Conservation (phyloP, 208 protist species). For the Leishmania amazonensis region DNA sequence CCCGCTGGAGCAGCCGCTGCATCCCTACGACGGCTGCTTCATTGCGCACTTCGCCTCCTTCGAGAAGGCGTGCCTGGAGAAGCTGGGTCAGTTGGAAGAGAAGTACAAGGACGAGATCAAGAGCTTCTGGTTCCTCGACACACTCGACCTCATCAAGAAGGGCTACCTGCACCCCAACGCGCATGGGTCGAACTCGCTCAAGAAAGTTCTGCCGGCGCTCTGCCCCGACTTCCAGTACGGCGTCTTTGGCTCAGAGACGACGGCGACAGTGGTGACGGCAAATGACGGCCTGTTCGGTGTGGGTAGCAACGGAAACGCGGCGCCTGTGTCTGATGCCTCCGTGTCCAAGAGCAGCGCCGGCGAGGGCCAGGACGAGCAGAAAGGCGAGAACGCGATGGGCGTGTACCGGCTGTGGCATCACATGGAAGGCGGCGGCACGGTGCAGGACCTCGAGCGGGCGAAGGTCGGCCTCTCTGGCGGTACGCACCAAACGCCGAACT, state of each 20-base stretch:
- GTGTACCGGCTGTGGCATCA: slow-evolving; percentile 90
- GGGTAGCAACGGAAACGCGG: neutral
- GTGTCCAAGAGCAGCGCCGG: neutral
- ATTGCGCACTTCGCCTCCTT: slow-evolving; percentile 90
- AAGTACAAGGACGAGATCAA: slow-evolving; percentile 80
- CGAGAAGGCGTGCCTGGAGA: slow-evolving; percentile 89
- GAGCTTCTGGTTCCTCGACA: slow-evolving; percentile 88
- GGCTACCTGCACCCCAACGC: slow-evolving; percentile 82
- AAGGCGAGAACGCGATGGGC: slow-evolving; percentile 91
- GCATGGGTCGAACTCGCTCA: slow-evolving; percentile 87
- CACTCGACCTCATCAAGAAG: slow-evolving; percentile 83
- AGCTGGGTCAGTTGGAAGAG: slow-evolving; percentile 77
- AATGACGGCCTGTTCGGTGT: neutral
- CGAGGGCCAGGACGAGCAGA: slow-evolving; percentile 56
- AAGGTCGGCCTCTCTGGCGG: neutral
- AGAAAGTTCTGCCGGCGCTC: slow-evolving; percentile 89
- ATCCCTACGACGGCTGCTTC: slow-evolving; percentile 86
- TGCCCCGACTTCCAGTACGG: slow-evolving; percentile 89
- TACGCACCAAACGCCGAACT: neutral
- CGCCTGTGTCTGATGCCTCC: neutral
- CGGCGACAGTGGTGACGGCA: slow-evolving; percentile 4
- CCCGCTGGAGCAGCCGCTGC: slow-evolving; percentile 50
- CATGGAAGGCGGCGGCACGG: slow-evolving; percentile 78
- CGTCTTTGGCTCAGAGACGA: slow-evolving; percentile 69
- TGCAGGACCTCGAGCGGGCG: slow-evolving; percentile 69